A percentile compares a stretch with the other conserved stretches of the same genome.
phyloP scores from a whole-genome alignment of 2,329 filamentous ascomycete genomes.

The Zelopaecilomyces penicillatus region DNA sequence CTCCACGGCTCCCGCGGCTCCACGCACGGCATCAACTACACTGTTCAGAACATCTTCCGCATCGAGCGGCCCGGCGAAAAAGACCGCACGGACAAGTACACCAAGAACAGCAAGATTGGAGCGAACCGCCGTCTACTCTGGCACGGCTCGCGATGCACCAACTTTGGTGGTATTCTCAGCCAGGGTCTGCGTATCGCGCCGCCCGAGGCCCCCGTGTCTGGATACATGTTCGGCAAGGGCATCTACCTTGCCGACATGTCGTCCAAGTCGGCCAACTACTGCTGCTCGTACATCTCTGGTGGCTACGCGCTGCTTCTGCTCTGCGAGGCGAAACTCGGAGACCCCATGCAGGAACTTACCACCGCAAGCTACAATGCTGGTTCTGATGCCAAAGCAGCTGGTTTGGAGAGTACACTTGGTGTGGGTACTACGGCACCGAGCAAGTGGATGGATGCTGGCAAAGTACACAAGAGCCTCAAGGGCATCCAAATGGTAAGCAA shows the following conservation, averaged over 20 bases:
- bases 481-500: conserved; percentile 62
- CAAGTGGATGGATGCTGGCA: conserved; percentile 67
- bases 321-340: conserved; percentile 69
- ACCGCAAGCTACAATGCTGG: conserved; percentile 54
- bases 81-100: conserved; percentile 55
- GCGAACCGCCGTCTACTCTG: conserved; percentile 70
- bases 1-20: conserved; percentile 56
- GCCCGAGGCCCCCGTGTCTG: conserved; percentile 67
- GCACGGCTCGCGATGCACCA: conserved; percentile 78
- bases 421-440: conserved; percentile 55
- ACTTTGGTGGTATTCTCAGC: conserved; percentile 79
- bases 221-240: conserved; percentile 87
- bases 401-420: conserved; percentile 62
- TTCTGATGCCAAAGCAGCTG: conserved; percentile 49
- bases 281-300: conserved; percentile 51
- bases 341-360: conserved; percentile 60
- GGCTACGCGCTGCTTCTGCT: conserved; percentile 67
- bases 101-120: conserved; percentile 42
- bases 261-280: conserved; percentile 76
- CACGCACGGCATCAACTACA: conserved; percentile 55
- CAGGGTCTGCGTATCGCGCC: conserved; percentile 88
- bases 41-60: conserved; percentile 70
- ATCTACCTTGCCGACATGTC: conserved; percentile 84
- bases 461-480: conserved; percentile 53
- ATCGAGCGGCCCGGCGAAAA: conserved; percentile 68